Percentiles rank a stretch among this genome's conserved stretches.
These are phyloP conservation scores for Claviceps africana DNA, from an alignment of 2,329 filamentous ascomycete species.

Conservation along the genomic window DNA sequence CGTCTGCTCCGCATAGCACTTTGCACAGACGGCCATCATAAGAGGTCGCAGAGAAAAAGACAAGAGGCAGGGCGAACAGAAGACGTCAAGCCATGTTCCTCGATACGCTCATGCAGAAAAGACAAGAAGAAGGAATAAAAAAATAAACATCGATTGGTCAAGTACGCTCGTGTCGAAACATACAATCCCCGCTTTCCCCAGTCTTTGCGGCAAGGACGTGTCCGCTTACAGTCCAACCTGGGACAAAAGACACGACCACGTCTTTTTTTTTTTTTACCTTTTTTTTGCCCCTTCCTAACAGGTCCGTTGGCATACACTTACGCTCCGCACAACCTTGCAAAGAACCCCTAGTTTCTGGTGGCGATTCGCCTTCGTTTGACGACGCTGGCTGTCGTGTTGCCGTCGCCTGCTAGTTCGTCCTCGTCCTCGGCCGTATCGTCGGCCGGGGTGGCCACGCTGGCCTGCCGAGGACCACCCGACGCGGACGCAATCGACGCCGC, in stretches of 20 bases:
- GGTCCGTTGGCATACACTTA: not conserved
- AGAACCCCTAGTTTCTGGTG: conserved; percentile 17
- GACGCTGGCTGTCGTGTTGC: conserved; percentile 17
- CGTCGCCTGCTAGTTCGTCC: conserved; percentile 32
- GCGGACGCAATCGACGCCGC: conserved; percentile 10
- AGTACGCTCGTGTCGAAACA: not conserved
- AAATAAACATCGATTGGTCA: not conserved
- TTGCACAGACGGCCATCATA: no score
- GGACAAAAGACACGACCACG: not conserved
- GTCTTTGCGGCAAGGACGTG: no score
- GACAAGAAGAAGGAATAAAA: no score
- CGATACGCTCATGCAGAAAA: no score
- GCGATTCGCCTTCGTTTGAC: conserved; percentile 23
- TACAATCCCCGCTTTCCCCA: not conserved
- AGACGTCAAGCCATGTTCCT: no score
- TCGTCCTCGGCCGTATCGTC: conserved; percentile 36
- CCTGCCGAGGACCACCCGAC: conserved; percentile 13
- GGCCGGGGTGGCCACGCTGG: conserved; percentile 26
- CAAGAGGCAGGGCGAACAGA: no score
- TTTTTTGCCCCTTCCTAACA: no score
- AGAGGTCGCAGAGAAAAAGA: no score
- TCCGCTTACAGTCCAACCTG: no score
- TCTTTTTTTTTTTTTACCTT: not conserved
- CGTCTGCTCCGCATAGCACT: no score
- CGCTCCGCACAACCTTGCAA: not conserved